Percentiles rank a stretch among this genome's conserved stretches.
phyloP scores from a whole-genome alignment of 1,284 basidiomycete genomes.

The Rhodotorula mucilaginosa region DNA sequence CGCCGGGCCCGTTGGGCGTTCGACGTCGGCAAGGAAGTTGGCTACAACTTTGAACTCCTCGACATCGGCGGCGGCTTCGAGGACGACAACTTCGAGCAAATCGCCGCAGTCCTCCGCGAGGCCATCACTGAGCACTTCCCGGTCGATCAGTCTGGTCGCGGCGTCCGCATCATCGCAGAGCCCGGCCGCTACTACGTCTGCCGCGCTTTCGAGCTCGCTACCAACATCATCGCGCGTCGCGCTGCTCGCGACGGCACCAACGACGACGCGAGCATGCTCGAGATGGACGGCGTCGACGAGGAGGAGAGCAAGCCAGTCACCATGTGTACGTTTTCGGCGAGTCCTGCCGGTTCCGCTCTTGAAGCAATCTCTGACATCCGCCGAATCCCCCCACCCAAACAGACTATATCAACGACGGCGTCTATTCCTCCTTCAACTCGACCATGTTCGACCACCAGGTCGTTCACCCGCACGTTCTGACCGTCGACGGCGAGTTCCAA shows the following conservation, averaged over 20 bases:
- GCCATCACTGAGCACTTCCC: constrained; percentile 84
- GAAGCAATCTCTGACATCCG: constrained; percentile 4
- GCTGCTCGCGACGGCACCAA: constrained; percentile 48
- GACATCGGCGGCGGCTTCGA: constrained; percentile 98
- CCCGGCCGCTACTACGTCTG: constrained; percentile 94
- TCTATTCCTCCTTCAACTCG: constrained; percentile 98
- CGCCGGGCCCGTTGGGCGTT: constrained; percentile 78
- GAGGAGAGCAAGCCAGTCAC: constrained; percentile 61
- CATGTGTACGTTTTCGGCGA: constrained; percentile 68
- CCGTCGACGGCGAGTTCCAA: constrained; percentile 49
- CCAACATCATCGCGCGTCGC: constrained; percentile 89
- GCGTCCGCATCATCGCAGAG: constrained; percentile 87
- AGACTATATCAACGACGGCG: constrained; percentile 98
- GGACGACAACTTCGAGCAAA: constrained; percentile 78
- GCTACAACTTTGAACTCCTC: constrained; percentile 78
- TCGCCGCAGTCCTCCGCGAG: constrained; percentile 68
- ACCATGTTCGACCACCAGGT: constrained; percentile 90
- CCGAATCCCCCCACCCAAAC: not conserved
- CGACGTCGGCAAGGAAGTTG: constrained; percentile 75
- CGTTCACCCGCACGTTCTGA: constrained; percentile 77
- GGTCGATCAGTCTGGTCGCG: constrained; percentile 56
- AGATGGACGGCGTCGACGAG: constrained; percentile 42
- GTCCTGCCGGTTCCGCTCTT: constrained; percentile 16
- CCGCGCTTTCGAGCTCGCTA: constrained; percentile 86
- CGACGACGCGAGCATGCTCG: constrained; percentile 36